Conservation (phyloP, 768 basidiomycete genomes). For the Tylopilus subfusipes region DNA sequence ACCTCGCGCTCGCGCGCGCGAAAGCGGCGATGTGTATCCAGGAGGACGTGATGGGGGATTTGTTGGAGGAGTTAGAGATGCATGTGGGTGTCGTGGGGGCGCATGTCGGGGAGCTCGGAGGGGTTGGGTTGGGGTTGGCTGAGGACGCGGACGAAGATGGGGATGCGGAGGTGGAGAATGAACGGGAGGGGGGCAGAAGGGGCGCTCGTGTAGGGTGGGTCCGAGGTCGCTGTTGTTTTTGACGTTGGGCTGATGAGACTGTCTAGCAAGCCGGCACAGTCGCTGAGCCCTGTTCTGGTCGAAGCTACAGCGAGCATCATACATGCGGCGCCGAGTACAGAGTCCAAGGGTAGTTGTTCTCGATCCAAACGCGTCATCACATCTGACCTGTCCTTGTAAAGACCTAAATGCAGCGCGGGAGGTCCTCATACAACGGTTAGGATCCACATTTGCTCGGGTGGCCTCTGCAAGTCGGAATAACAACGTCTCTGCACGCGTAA, state of each 20-base stretch:
- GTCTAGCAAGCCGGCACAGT: constrained; percentile 31
- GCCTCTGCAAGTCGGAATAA: constrained; percentile 48
- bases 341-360: constrained; percentile 50
- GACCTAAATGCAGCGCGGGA: constrained; percentile 57
- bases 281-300: constrained; percentile 46
- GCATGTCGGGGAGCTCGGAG: constrained; percentile 49
- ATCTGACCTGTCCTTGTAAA: constrained; percentile 23
- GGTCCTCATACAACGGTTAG: constrained; percentile 53
- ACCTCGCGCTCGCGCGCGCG: constrained; percentile 61
- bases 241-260: constrained; percentile 1
- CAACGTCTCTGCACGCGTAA: constrained; percentile 52
- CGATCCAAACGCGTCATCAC: not conserved
- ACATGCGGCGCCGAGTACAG: constrained; percentile 52
- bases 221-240: not conserved
- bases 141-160: not conserved
- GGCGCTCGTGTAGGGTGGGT: constrained; percentile 34
- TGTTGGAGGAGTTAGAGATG: constrained; percentile 66
- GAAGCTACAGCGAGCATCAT: constrained; percentile 72
- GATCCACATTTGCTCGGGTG: constrained; percentile 54
- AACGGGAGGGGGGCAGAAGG: not conserved
- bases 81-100: constrained; percentile 60
- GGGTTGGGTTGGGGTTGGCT: constrained; percentile 2
- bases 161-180: not conserved
- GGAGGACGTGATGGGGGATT: constrained; percentile 57
- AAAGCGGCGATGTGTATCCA: constrained; percentile 66